Evolutionary conservation across 1,284 basidiomycete genomes (phyloP).

Genomic region (Fomitiporia mediterranea): DNA sequence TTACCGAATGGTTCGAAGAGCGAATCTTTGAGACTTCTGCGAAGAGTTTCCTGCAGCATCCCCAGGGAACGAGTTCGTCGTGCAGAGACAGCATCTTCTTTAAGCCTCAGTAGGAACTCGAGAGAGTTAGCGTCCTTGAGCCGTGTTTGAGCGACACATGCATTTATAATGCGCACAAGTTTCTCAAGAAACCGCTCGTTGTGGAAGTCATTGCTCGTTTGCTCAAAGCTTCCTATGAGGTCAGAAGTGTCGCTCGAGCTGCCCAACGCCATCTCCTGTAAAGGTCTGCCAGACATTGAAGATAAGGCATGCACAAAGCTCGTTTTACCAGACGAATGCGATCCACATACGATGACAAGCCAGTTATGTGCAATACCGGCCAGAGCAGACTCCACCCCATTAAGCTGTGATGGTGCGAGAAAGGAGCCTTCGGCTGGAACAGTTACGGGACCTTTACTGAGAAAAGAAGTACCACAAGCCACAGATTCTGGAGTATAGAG

Average conservation of each 20-base stretch:
- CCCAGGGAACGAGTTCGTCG: background rate
- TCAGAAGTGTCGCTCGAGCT: constrained; percentile 91
- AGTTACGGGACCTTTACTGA: constrained; percentile 43
- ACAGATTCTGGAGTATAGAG: constrained; percentile 49
- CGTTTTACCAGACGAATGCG: constrained; percentile 77
- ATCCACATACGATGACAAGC: constrained; percentile 86
- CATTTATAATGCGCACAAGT: constrained; percentile 35
- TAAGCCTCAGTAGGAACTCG: background rate
- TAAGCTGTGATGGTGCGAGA: constrained; percentile 62
- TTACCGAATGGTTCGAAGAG: too few species aligned
- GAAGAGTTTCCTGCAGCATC: background rate
- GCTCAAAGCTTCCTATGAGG: constrained; percentile 94
- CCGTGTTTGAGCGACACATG: constrained; percentile 26
- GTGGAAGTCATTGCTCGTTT: constrained; percentile 56
- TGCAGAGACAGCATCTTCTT: background rate
- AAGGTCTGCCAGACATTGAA: constrained; percentile 57
- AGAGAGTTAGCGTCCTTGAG: background rate
- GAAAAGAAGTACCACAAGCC: constrained; percentile 67
- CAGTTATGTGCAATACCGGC: constrained; percentile 77
- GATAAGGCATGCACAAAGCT: constrained; percentile 72
- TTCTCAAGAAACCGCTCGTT: constrained; percentile 37
- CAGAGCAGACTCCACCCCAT: constrained; percentile 72
- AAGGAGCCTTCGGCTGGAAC: constrained; percentile 38
- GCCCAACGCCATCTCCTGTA: constrained; percentile 80
- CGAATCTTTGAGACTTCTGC: background rate